A percentile compares a stretch with the other conserved stretches of the same genome.
Evolutionary conservation across 305 asterid genomes (phyloP).

Genomic region (Nicotiana rustica): DNA sequence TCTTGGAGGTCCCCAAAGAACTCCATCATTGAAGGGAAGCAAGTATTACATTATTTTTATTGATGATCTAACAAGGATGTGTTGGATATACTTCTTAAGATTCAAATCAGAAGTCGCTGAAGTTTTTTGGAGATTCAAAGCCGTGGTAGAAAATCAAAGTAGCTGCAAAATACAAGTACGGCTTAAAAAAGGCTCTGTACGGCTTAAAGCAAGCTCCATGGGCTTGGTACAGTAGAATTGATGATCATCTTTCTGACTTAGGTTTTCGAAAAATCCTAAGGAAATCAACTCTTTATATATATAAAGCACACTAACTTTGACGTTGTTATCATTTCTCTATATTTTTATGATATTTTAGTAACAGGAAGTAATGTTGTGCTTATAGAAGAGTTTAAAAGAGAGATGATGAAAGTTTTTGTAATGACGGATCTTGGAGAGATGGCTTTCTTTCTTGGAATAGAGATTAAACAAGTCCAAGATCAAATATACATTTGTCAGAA

Average conservation of each 20-base stretch:
- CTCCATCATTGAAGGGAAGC: no score
- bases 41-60: background rate
- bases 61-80: background rate
- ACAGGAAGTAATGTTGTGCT: background rate
- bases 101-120: background rate
- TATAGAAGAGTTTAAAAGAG: background rate
- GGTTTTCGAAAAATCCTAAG: conserved; percentile 22
- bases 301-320: background rate
- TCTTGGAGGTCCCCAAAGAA: no score
- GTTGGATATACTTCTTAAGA: background rate
- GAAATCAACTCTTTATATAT: conserved; percentile 20
- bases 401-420: background rate
- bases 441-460: conserved; percentile 16
- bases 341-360: conserved; percentile 17
- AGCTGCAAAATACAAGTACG: background rate
- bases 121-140: background rate
- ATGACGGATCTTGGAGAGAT: background rate
- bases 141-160: background rate
- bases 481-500: background rate
- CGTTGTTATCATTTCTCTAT: no score
- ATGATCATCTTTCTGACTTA: background rate
- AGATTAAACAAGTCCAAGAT: background rate
- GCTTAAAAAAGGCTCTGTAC: background rate
- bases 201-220: conserved; percentile 7
- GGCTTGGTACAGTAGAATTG: conserved; percentile 28